Conservation (phyloP, 2,329 filamentous ascomycete genomes). For the Diatrype stigma region DNA sequence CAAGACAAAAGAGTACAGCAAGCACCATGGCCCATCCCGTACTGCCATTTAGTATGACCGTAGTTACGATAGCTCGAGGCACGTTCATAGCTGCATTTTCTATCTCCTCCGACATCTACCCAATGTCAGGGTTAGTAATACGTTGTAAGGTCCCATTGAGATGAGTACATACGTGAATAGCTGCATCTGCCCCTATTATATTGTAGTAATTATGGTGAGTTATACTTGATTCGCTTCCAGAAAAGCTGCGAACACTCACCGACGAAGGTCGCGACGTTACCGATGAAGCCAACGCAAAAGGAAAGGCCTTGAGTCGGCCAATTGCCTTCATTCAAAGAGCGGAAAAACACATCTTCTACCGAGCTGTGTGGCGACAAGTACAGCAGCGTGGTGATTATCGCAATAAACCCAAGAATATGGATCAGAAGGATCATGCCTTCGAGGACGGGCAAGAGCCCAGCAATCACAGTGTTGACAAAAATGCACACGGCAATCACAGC, state of each 20-base stretch:
- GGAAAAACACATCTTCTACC: conserved; percentile 10
- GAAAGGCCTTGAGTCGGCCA: conserved; percentile 15
- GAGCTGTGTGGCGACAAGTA: conserved; percentile 10
- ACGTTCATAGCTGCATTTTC: conserved; percentile 12
- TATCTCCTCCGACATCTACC: conserved; percentile 16
- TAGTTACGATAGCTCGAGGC: conserved; percentile 12
- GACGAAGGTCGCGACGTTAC: conserved; percentile 12
- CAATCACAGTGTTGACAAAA: conserved; percentile 12
- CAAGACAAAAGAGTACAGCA: conserved; percentile 13
- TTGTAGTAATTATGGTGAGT: conserved; percentile 3
- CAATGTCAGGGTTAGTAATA: conserved; percentile 6
- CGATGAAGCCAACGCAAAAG: conserved; percentile 14
- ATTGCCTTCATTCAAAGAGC: conserved; percentile 9
- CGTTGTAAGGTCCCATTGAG: neutral
- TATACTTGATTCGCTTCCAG: neutral
- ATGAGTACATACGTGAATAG: conserved; percentile 12
- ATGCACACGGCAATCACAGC: conserved; percentile 10
- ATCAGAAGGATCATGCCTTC: conserved; percentile 13
- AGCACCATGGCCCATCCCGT: conserved; percentile 13
- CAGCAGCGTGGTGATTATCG: conserved; percentile 11
- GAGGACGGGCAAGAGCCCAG: conserved; percentile 8
- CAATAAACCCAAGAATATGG: conserved; percentile 15
- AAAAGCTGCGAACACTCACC: conserved; percentile 7
- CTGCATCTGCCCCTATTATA: conserved; percentile 14
- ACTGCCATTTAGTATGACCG: conserved; percentile 11